Conservation (phyloP, 768 basidiomycete genomes). For the Pulveroboletus sp. region DNA sequence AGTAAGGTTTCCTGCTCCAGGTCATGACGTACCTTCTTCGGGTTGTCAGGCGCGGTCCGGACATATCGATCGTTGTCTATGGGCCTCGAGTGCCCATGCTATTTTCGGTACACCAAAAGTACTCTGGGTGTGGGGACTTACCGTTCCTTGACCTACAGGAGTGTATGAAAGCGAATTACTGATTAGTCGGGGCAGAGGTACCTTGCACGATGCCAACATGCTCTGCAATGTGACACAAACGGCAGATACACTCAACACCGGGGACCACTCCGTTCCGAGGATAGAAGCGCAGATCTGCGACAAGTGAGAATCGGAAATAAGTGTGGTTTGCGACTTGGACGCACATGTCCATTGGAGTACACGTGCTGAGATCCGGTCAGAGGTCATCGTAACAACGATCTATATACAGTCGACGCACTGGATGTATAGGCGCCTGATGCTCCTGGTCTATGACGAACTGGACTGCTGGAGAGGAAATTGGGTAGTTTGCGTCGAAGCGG, state of each 20-base stretch:
- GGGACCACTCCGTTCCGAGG: constrained; percentile 86
- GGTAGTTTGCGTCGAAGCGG: constrained; percentile 76
- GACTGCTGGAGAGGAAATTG: constrained; percentile 84
- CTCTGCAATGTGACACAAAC: constrained; percentile 86
- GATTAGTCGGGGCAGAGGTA: constrained; percentile 23
- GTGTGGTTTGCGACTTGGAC: constrained; percentile 13
- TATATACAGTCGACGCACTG: constrained; percentile 43
- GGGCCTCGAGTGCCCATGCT: constrained; percentile 45
- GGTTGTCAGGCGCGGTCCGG: constrained; percentile 70
- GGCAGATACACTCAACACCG: constrained; percentile 76
- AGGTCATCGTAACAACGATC: constrained; percentile 1
- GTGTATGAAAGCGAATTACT: background rate
- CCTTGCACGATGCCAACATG: constrained; percentile 93
- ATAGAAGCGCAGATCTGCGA: constrained; percentile 83
- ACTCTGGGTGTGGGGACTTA: constrained; percentile 29
- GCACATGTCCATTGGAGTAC: constrained; percentile 83
- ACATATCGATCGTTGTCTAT: constrained; percentile 84
- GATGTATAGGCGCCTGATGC: constrained; percentile 70
- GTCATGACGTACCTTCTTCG: constrained; percentile 64
- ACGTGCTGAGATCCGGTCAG: constrained; percentile 53
- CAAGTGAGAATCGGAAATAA: constrained; percentile 15
- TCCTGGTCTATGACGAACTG: constrained; percentile 71
- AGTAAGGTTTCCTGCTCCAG: background rate
- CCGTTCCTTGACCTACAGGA: constrained; percentile 57
- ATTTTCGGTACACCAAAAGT: constrained; percentile 5